These are phyloP conservation scores for Neocatenulostroma microsporum DNA, from an alignment of 2,329 filamentous ascomycete species.

Conservation along the genomic window DNA sequence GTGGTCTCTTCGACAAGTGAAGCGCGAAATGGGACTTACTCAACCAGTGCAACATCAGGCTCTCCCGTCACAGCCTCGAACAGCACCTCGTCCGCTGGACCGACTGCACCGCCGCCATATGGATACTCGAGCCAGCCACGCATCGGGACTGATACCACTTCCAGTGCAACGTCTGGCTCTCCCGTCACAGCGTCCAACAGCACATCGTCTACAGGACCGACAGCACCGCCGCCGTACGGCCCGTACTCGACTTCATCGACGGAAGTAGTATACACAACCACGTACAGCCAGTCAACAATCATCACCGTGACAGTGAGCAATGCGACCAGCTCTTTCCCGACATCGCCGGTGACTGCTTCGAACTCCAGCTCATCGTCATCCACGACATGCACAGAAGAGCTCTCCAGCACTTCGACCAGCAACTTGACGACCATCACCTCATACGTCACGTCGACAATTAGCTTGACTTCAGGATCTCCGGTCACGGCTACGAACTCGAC, in stretches of 20 bases:
- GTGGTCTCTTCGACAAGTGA: no score
- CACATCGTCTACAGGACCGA: constrained; percentile 1
- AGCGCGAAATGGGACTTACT: no score
- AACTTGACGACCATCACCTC: background rate
- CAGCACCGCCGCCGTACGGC: background rate
- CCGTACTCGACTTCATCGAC: constrained; percentile 11
- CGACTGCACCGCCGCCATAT: constrained; percentile 1
- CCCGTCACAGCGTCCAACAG: constrained; percentile 14
- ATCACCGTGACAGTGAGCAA: background rate
- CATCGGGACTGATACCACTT: no score
- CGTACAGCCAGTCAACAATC: background rate
- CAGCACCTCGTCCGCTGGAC: constrained; percentile 2
- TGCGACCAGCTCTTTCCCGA: constrained; percentile 4
- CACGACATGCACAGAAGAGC: background rate
- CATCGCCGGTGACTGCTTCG: background rate
- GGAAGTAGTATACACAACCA: constrained; percentile 7
- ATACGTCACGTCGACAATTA: background rate
- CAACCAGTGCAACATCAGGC: no score
- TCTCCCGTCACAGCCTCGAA: constrained; percentile 14
- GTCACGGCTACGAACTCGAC: background rate
- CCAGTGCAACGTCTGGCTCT: no score
- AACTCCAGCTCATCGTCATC: background rate
- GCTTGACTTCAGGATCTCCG: background rate
- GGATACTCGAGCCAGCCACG: no score
- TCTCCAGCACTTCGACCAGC: background rate